A percentile compares a stretch with the other conserved stretches of the same genome.
phyloP scores from a whole-genome alignment of 495 filamentous ascomycete species.

The Friedmanniomyces simplex region DNA sequence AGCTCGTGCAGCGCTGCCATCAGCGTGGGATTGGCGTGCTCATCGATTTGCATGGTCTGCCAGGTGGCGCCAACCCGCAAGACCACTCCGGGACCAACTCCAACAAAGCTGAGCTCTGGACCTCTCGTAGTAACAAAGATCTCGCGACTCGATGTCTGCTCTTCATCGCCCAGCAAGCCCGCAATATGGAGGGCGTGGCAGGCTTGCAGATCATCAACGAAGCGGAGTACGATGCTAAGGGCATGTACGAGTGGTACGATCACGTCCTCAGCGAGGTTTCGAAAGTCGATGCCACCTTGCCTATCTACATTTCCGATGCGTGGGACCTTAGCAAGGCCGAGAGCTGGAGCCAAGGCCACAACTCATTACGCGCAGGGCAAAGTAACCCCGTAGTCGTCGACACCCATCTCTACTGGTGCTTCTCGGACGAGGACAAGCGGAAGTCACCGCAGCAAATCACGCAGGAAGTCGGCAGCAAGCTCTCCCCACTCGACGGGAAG shows the following conservation, averaged over 20 bases:
- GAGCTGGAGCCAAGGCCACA: constrained; percentile 31
- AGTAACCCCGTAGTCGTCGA: constrained; percentile 42
- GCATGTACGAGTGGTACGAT: constrained; percentile 47
- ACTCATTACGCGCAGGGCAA: constrained; percentile 3
- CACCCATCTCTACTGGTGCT: constrained; percentile 47
- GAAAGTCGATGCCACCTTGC: constrained; percentile 37
- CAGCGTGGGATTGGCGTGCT: constrained; percentile 40
- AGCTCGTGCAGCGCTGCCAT: constrained; percentile 33
- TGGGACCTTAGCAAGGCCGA: constrained; percentile 38
- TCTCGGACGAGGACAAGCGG: constrained; percentile 36
- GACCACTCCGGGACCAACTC: constrained; percentile 42
- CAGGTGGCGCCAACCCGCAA: constrained; percentile 42
- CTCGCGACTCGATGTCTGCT: constrained; percentile 33
- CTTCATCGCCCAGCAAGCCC: constrained; percentile 38
- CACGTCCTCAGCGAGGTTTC: constrained; percentile 34
- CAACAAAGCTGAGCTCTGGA: constrained; percentile 38
- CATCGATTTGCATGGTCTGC: constrained; percentile 45
- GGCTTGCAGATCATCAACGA: constrained; percentile 48
- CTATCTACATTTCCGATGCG: constrained; percentile 45
- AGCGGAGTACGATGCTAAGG: constrained; percentile 34
- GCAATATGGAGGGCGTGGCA: constrained; percentile 35
- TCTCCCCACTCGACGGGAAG: constrained; percentile 33
- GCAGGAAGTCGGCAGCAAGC: constrained; percentile 28
- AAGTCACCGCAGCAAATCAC: constrained; percentile 41
- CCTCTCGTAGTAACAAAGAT: constrained; percentile 25